Conservation (phyloP, 2,329 filamentous ascomycete species). For the Byssothecium circinans region DNA sequence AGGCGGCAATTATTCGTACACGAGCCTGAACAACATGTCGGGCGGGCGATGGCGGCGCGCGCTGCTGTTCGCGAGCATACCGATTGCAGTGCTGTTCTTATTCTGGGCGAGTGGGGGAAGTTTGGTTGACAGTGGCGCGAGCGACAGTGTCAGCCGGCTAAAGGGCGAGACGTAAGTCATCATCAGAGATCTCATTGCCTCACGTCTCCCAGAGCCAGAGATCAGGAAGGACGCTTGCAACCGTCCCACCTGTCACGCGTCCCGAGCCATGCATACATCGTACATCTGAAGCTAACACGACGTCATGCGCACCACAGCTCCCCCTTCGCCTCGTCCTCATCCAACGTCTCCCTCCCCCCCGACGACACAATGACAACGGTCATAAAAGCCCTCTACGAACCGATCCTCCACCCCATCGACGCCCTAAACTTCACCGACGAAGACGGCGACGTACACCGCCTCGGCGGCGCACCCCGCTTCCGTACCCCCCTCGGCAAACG, state of each 20-base stretch:
- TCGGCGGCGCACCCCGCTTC: slow-evolving; percentile 35
- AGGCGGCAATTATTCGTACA: slow-evolving; percentile 29
- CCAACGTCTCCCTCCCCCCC: slow-evolving; percentile 26
- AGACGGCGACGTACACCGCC: slow-evolving; percentile 38
- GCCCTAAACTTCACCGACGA: slow-evolving; percentile 43
- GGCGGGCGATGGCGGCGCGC: slow-evolving; percentile 39
- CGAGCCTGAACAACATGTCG: slow-evolving; percentile 29
- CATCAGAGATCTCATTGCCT: neutral
- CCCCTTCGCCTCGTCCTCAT: neutral
- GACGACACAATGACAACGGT: slow-evolving; percentile 42
- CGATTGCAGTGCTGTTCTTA: slow-evolving; percentile 32
- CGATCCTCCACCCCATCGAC: slow-evolving; percentile 39
- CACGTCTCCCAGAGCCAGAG: slow-evolving; percentile 4
- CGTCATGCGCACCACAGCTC: neutral
- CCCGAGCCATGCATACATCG: too few species aligned
- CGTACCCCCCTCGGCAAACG: slow-evolving; percentile 41
- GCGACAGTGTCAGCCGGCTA: neutral
- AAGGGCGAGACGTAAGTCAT: neutral
- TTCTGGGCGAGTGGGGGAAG: slow-evolving; percentile 20
- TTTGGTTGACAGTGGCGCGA: neutral
- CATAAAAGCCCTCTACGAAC: slow-evolving; percentile 41
- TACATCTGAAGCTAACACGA: neutral
- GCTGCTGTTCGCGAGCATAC: slow-evolving; percentile 33
- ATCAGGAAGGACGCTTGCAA: too few species aligned
- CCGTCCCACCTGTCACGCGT: too few species aligned